Evolutionary conservation across 495 filamentous ascomycete species (phyloP), one percentile per base, ranked within the genome.

Genomic region (Aspergillus nidulans): DNA sequence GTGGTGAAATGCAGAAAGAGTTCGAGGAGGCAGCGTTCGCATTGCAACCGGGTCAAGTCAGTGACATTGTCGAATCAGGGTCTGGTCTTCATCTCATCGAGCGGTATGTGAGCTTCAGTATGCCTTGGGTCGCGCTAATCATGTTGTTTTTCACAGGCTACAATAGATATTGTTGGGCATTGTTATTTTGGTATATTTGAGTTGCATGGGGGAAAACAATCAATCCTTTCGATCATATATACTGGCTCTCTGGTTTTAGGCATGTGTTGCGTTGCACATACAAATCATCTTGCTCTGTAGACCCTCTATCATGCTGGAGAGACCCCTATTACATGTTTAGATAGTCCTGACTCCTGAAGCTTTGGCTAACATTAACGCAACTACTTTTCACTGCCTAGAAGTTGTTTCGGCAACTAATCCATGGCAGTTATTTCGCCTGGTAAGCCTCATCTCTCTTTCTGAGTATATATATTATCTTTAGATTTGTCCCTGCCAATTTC

Each of bases 1-100:
- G 74, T 52, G 88, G 90, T 5, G 94, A 98, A 62, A 98, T 98
- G 94, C 94, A 98, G 65, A 96, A 92, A 77, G 94, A 97, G 72
- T 98, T 98, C 60, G 94, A 97, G 70, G 90, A 96, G 26, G 91
- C 91, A 0, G 87, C 92, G 4, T 97, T 97, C 74, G 84, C 84
- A 13, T 73, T 98, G 28, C 82, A 90, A 66, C 85, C 85, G 0
- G 90, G 90, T 19, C 85, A 97, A 68, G 82, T 98, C 52, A 96
- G 90, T 65, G 72, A 78, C 19, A 75, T 96, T 24, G 88, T 97
- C 0, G 87, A 96, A 65, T 96, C 92, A 4, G 90, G 90, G n/a
- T 95, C 90, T 21, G 94, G 94, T 2, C 74, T 97, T 56, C 94
- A 98, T 78, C 80, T 98, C 70, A 98, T 98, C 67, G 85, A 97